A percentile compares a stretch with the other conserved stretches of the same genome.
Evolutionary conservation across 169 alveolate genomes (phyloP).

Genomic region (Plasmodium yoelii): DNA sequence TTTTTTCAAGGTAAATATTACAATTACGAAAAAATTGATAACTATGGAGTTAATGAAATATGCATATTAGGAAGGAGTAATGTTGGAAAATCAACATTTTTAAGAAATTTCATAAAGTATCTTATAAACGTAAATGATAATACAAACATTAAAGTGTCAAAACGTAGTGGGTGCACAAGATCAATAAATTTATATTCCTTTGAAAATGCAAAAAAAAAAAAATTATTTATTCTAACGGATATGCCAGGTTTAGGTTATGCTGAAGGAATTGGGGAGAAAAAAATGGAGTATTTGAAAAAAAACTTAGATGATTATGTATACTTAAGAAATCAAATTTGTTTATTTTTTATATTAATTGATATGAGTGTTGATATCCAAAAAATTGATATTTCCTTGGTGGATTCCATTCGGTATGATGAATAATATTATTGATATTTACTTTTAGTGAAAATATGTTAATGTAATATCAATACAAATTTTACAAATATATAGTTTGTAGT

Average conservation of each 20-base stretch:
- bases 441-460: background rate
- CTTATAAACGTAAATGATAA: slow-evolving; percentile 42
- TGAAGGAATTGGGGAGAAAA: slow-evolving; percentile 61
- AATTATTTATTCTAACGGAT: slow-evolving; percentile 55
- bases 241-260: slow-evolving; percentile 76
- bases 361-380: slow-evolving; percentile 72
- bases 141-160: slow-evolving; percentile 31
- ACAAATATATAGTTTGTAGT: background rate
- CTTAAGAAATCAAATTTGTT: slow-evolving; percentile 64
- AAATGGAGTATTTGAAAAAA: slow-evolving; percentile 42
- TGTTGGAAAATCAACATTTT: slow-evolving; percentile 71
- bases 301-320: slow-evolving; percentile 61
- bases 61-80: slow-evolving; percentile 70
- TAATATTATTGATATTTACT: background rate
- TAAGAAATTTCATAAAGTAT: slow-evolving; percentile 61
- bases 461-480: background rate
- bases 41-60: slow-evolving; percentile 67
- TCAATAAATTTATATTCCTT: slow-evolving; percentile 65
- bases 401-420: slow-evolving; percentile 23
- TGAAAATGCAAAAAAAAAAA: slow-evolving; percentile 66
- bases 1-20: slow-evolving; percentile 32
- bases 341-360: slow-evolving; percentile 54
- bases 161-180: slow-evolving; percentile 68
- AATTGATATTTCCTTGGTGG: slow-evolving; percentile 35
- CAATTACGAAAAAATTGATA: slow-evolving; percentile 45